Percentiles rank a stretch among this genome's conserved stretches.
phyloP scores from a whole-genome alignment of 2,329 filamentous ascomycete genomes.

The Arthrinium phaeospermum region DNA sequence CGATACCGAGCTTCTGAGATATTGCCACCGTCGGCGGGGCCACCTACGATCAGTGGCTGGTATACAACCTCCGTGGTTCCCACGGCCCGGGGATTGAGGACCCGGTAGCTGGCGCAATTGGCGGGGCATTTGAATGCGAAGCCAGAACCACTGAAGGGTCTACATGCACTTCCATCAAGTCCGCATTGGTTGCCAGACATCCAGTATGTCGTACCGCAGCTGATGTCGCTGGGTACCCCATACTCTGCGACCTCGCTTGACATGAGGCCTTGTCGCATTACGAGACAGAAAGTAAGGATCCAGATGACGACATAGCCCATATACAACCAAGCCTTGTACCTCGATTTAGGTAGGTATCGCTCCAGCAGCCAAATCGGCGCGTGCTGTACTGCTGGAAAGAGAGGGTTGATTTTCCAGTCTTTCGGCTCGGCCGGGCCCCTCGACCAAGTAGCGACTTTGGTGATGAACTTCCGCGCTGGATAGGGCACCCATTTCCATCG shows the following conservation, averaged over 20 bases:
- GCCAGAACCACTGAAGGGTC: conserved; percentile 73
- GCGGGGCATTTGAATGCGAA: conserved; percentile 79
- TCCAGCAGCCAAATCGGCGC: conserved; percentile 69
- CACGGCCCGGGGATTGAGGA: conserved; percentile 77
- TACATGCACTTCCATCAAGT: conserved; percentile 74
- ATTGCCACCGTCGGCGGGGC: conserved; percentile 51
- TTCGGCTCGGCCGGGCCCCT: conserved; percentile 61
- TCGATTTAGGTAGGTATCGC: conserved; percentile 62
- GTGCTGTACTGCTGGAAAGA: conserved; percentile 71
- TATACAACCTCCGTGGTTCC: conserved; percentile 72
- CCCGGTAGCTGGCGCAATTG: conserved; percentile 68
- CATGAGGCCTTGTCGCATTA: conserved; percentile 67
- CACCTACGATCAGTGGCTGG: conserved; percentile 70
- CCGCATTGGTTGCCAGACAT: conserved; percentile 73
- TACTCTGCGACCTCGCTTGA: conserved; percentile 69
- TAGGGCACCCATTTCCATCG: conserved; percentile 65
- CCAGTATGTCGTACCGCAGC: conserved; percentile 76
- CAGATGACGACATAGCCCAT: conserved; percentile 68
- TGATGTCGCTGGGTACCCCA: conserved; percentile 68
- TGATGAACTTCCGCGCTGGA: conserved; percentile 53
- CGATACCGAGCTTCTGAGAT: conserved; percentile 70
- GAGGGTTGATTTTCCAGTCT: conserved; percentile 57
- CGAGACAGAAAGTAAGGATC: conserved; percentile 71
- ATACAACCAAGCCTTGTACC: conserved; percentile 64
- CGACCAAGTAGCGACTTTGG: conserved; percentile 54